phyloP scores from a whole-genome alignment of 768 basidiomycete genomes.

The Russula sp. region DNA sequence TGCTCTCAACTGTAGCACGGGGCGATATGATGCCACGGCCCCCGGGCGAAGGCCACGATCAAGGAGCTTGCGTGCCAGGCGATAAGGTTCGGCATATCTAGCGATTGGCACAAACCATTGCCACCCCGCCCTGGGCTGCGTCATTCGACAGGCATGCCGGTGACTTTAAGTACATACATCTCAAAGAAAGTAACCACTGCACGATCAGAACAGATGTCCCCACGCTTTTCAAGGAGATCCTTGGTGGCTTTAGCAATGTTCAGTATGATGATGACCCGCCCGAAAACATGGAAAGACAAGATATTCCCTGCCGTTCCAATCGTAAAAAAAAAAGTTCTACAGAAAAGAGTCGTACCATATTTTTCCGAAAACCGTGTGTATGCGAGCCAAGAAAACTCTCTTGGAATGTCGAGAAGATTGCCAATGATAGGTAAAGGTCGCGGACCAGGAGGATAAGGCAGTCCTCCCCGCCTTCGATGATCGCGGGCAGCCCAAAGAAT shows the following conservation, averaged over 20 bases:
- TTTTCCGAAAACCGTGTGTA: neutral
- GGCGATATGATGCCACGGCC: neutral
- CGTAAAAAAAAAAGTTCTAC: neutral
- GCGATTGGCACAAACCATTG: neutral
- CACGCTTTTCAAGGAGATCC: conserved; percentile 48
- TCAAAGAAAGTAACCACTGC: neutral
- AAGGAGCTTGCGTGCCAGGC: neutral
- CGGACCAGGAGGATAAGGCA: conserved; percentile 9
- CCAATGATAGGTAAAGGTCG: conserved; percentile 7
- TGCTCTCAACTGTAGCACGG: neutral
- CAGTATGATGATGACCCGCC: conserved; percentile 45
- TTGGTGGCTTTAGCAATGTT: conserved; percentile 40
- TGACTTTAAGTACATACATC: neutral
- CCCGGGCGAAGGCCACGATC: conserved; percentile 1
- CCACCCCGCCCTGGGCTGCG: neutral
- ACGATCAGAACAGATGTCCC: conserved; percentile 29
- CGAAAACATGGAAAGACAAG: conserved; percentile 33
- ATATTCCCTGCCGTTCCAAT: neutral
- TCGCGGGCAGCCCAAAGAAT: neutral
- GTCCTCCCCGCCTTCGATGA: neutral
- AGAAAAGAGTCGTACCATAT: neutral
- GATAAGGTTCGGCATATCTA: neutral
- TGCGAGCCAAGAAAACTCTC: neutral
- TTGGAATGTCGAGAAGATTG: conserved; percentile 10
- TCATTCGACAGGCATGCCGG: neutral